These are phyloP conservation scores for Cryptococcus hybrid DNA, from an alignment of 1,284 basidiomycete species.

Conservation along the genomic window DNA sequence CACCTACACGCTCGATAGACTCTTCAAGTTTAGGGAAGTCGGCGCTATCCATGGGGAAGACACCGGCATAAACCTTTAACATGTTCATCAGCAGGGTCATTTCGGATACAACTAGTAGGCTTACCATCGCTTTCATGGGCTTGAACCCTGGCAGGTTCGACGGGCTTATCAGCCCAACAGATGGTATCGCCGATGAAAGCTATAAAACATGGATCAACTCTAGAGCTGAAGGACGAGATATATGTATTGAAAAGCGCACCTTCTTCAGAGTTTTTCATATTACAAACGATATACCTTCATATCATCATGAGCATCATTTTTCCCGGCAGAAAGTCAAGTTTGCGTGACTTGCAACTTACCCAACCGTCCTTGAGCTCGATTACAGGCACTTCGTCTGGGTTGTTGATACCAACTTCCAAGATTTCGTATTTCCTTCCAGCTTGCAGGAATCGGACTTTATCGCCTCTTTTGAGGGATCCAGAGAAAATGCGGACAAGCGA, in stretches of 20 bases:
- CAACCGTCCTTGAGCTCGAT: constrained; percentile 75
- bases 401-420: constrained; percentile 85
- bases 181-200: constrained; percentile 76
- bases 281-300: constrained; percentile 61
- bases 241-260: constrained; percentile 54
- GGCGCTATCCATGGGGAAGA: constrained; percentile 88
- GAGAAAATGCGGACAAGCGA: constrained; percentile 75
- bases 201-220: constrained; percentile 1
- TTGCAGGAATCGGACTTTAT: constrained; percentile 81
- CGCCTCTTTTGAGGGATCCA: constrained; percentile 67
- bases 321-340: constrained; percentile 21
- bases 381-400: constrained; percentile 80
- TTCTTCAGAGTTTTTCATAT: constrained; percentile 98
- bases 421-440: constrained; percentile 91
- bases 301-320: background rate
- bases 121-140: constrained; percentile 89
- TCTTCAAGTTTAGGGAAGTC: constrained; percentile 96
- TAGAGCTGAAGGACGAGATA: background rate
- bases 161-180: constrained; percentile 68
- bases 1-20: constrained; percentile 78
- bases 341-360: constrained; percentile 57
- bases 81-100: background rate
- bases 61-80: constrained; percentile 82
- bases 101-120: background rate
- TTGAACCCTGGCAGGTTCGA: constrained; percentile 92